Conservation (phyloP, 129 eudicot species). For the Smallanthus sonchifolius region DNA sequence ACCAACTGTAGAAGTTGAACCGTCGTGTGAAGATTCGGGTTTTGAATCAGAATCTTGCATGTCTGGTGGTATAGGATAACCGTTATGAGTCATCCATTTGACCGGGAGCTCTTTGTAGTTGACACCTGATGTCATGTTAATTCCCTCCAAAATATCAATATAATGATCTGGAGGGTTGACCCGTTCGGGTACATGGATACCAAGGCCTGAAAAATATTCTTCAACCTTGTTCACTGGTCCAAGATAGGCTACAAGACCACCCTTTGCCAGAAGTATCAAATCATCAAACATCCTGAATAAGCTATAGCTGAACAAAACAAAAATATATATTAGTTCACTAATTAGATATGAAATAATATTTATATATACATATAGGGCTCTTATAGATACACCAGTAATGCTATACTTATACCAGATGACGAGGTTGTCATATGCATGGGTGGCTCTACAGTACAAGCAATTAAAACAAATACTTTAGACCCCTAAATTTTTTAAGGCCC, state of each 20-base stretch:
- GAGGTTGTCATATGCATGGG: no score
- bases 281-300: slow-evolving; percentile 96
- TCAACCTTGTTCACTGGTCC: slow-evolving; percentile 85
- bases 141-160: slow-evolving; percentile 84
- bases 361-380: no score
- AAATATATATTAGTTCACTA: slow-evolving; percentile 1
- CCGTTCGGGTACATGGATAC: slow-evolving; percentile 76
- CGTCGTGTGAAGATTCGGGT: slow-evolving; percentile 23
- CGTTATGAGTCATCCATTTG: slow-evolving; percentile 92
- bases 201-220: slow-evolving; percentile 74
- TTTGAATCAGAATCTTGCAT: slow-evolving; percentile 51
- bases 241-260: slow-evolving; percentile 82
- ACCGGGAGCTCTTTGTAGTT: slow-evolving; percentile 77
- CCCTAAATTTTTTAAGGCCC: no score
- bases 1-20: slow-evolving; percentile 29
- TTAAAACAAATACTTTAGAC: no score
- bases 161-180: slow-evolving; percentile 86
- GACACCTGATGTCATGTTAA: slow-evolving; percentile 34
- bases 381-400: no score
- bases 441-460: no score
- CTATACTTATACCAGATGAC: no score
- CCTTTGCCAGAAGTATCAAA: slow-evolving; percentile 86
- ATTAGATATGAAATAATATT: neutral
- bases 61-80: slow-evolving; percentile 77
- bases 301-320: slow-evolving; percentile 61